phyloP scores from a whole-genome alignment of 176 grass and related monocot species.

The Melocanna baccifera region DNA sequence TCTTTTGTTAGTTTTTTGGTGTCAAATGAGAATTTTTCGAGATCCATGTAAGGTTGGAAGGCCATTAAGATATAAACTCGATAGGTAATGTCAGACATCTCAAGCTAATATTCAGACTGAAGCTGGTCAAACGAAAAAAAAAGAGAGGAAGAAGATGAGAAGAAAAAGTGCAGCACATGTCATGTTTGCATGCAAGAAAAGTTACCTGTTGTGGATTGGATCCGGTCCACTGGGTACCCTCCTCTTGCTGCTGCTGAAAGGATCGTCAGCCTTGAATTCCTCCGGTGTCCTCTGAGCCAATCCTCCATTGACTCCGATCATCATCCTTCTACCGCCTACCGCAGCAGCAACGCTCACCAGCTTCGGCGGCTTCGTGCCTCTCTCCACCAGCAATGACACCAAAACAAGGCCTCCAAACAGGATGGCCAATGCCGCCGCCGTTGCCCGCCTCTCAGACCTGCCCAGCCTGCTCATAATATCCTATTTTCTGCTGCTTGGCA shows the following conservation, averaged over 20 bases:
- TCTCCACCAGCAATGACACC: slow-evolving; percentile 28
- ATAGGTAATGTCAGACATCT: neutral
- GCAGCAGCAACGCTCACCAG: neutral
- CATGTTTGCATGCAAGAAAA: slow-evolving; percentile 13
- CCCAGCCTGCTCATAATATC: slow-evolving; percentile 21
- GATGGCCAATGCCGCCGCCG: slow-evolving; percentile 24
- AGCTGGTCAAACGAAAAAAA: neutral
- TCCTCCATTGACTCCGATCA: slow-evolving; percentile 15
- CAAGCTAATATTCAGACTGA: slow-evolving; percentile 1
- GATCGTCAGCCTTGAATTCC: slow-evolving; percentile 21
- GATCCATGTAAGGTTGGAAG: slow-evolving; percentile 7
- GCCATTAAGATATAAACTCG: neutral
- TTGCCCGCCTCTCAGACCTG: neutral
- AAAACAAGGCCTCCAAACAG: slow-evolving; percentile 46
- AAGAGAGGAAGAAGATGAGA: neutral
- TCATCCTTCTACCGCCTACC: slow-evolving; percentile 7
- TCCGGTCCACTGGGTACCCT: slow-evolving; percentile 71
- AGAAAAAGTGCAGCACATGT: neutral
- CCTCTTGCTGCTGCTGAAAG: slow-evolving; percentile 51
- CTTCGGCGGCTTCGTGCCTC: neutral
- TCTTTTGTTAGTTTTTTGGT: neutral
- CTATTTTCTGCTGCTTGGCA: neutral
- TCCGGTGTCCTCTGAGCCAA: slow-evolving; percentile 11
- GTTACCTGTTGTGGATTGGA: slow-evolving; percentile 88
- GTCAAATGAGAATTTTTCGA: neutral